Conservation (phyloP, 495 filamentous ascomycete genomes). For the Hypoxylon rickii region DNA sequence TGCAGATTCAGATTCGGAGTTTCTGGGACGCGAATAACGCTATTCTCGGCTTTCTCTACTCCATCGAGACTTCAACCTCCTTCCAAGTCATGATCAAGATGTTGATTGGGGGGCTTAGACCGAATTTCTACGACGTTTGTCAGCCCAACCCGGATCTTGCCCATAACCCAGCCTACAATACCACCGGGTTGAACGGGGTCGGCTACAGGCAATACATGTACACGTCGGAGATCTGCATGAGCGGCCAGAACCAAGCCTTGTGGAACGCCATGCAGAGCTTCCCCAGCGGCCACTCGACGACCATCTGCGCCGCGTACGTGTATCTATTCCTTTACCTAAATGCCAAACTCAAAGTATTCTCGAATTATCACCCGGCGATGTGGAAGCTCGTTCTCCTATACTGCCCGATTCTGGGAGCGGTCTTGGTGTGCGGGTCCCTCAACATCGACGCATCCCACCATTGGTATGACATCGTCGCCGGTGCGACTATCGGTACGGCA, state of each 20-base stretch:
- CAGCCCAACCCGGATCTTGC: conserved; percentile 44
- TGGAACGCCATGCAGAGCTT: conserved; percentile 52
- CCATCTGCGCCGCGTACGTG: conserved; percentile 55
- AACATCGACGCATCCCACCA: conserved; percentile 55
- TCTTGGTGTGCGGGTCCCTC: conserved; percentile 52
- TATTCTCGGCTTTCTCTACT: conserved; percentile 56
- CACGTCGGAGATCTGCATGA: conserved; percentile 55
- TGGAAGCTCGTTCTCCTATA: conserved; percentile 58
- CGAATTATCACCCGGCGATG: conserved; percentile 59
- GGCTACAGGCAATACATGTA: conserved; percentile 56
- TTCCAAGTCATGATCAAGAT: conserved; percentile 61
- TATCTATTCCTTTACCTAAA: conserved; percentile 60
- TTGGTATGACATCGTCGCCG: conserved; percentile 55
- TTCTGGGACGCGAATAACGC: conserved; percentile 64
- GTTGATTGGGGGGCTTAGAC: conserved; percentile 56
- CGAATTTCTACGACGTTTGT: conserved; percentile 59
- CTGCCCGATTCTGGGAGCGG: conserved; percentile 54
- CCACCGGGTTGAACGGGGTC: conserved; percentile 39
- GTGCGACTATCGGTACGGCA: conserved; percentile 48
- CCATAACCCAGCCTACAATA: conserved; percentile 19
- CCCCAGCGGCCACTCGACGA: conserved; percentile 60
- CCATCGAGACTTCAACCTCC: conserved; percentile 54
- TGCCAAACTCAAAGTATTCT: conserved; percentile 59
- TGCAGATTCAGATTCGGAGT: conserved; percentile 54
- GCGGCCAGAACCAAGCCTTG: conserved; percentile 44